Conservation (phyloP, 805 yeast species). For the Nakazawaea ambrosiae region DNA sequence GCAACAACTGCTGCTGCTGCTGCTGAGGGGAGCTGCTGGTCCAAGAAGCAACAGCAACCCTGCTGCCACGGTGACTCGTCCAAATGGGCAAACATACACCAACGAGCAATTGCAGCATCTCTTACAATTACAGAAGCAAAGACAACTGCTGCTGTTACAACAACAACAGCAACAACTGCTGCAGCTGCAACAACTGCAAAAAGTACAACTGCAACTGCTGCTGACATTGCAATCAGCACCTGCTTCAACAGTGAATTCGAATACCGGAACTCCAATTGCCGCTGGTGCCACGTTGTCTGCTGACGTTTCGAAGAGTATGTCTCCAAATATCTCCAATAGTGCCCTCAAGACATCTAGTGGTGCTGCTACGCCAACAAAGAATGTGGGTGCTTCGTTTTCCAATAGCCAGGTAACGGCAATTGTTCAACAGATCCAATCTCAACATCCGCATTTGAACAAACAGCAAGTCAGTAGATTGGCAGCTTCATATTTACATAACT, state of each 20-base stretch:
- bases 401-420: slow-evolving; percentile 62
- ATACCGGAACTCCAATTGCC: slow-evolving; percentile 11
- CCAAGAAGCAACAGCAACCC: slow-evolving; percentile 9
- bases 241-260: slow-evolving; percentile 18
- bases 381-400: slow-evolving; percentile 26
- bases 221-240: slow-evolving; percentile 13
- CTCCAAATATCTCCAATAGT: slow-evolving; percentile 1
- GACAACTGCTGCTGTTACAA: slow-evolving; percentile 32
- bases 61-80: slow-evolving; percentile 34
- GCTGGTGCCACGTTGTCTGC: background rate
- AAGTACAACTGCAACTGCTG: slow-evolving; percentile 26
- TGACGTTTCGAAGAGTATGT: background rate
- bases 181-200: slow-evolving; percentile 24
- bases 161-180: slow-evolving; percentile 26
- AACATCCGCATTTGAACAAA: slow-evolving; percentile 54
- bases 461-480: slow-evolving; percentile 63
- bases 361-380: background rate
- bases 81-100: slow-evolving; percentile 52
- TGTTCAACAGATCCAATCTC: slow-evolving; percentile 56
- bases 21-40: background rate
- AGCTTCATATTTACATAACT: slow-evolving; percentile 54
- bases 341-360: background rate
- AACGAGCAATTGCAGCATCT: slow-evolving; percentile 56
- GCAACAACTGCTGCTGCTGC: slow-evolving; percentile 8
- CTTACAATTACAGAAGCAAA: slow-evolving; percentile 44